Evolutionary conservation across 768 basidiomycete genomes (phyloP), one percentile per base, ranked within the genome.

Genomic region (Wakefieldia striispora): DNA sequence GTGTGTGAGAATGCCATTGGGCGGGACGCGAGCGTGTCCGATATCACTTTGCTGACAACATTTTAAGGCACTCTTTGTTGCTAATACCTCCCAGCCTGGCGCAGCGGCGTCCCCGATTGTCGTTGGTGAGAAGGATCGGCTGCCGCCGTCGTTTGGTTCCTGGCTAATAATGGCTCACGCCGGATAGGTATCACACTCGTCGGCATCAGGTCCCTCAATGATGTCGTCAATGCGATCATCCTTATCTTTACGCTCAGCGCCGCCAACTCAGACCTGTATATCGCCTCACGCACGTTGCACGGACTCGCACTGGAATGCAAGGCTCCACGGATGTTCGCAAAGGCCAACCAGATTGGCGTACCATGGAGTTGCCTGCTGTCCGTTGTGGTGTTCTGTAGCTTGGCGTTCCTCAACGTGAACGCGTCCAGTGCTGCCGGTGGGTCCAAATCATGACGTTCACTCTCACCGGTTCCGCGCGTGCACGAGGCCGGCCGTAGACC

Each of bases 41-140:
- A 14, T 27, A 33, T 6, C 33, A 2, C 14, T 16, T 16, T 33
- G 33, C 33, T 33, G 2, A 47, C 19, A 6, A 20, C n/a, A 9
- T 1, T 19, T 29, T 29, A 34, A 44, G 54, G 43, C 14, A 8
- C 62, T 77, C 6, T 73, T 74, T 55, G 61, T 67, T 23, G 74
- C 72, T 27, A 73, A 70, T 53, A 70, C 66, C 45, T 63, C 70
- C 12, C 67, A 69, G 43, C 51, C 68, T 16, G 70, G 73, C 40
- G 83, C 82, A 16, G 80, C 81, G 29, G 82, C 84, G 8, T 83
- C 82, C 41, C 83, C 84, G 3, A 83, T 86, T 62, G 79, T 83
- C 44, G 81, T 85, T 19, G 77, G 70, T 70, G 55, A 51, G 74
- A 74, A 38, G 36, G 43, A 70, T 69, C 16, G 72, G 66, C 16